These are phyloP conservation scores for Tuber umbilicatum DNA, from an alignment of 495 filamentous ascomycete genomes.

Conservation along the genomic window DNA sequence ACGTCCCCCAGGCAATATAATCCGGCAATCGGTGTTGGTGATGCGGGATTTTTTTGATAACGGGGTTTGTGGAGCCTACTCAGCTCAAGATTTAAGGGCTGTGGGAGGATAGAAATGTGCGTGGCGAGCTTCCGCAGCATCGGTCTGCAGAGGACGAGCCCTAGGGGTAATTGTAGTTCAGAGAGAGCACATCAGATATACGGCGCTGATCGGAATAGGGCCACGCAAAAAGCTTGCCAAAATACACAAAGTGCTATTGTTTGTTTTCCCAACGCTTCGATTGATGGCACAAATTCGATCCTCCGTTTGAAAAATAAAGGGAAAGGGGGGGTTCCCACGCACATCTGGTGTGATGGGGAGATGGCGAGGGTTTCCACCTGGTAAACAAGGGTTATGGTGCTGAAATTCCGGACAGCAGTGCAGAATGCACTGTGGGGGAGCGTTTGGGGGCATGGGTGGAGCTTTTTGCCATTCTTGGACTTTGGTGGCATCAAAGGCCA, in stretches of 20 bases:
- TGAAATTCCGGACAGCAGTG: neutral
- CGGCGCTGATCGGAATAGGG: neutral
- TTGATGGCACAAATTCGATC: neutral
- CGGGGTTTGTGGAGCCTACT: neutral
- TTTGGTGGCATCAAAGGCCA: neutral
- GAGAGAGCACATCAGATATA: neutral
- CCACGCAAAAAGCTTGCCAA: neutral
- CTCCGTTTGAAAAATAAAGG: neutral
- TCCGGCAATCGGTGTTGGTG: neutral
- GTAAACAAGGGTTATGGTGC: neutral
- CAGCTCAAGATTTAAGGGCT: neutral
- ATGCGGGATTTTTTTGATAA: neutral
- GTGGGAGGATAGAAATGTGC: neutral
- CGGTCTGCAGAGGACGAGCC: neutral
- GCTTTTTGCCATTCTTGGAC: neutral
- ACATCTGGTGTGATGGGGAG: neutral
- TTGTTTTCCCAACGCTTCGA: neutral
- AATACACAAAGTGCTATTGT: neutral
- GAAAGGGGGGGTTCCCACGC: neutral
- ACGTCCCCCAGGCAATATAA: neutral
- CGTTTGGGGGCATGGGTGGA: neutral
- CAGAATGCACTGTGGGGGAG: neutral
- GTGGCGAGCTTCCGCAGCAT: neutral
- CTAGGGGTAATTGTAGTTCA: neutral
- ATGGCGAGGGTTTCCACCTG: neutral